A percentile compares a stretch with the other conserved stretches of the same genome.
Conservation (phyloP, 2,329 filamentous ascomycete species). For the Neophaeococcomyces aloes region DNA sequence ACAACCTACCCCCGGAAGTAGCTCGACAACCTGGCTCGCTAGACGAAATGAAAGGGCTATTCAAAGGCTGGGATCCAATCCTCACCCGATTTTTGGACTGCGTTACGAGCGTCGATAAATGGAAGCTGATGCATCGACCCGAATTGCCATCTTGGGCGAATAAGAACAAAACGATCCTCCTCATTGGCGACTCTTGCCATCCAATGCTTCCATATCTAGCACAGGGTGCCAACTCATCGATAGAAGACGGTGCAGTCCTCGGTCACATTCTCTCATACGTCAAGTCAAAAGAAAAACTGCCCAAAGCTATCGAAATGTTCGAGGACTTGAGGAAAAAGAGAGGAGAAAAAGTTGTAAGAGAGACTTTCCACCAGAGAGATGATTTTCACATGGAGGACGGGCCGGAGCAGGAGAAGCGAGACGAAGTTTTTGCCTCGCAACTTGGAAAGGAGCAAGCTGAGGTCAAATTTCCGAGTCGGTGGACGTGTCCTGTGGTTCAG, state of each 20-base stretch:
- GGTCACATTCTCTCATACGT: conserved; percentile 25
- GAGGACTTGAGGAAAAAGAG: conserved; percentile 30
- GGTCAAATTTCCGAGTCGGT: conserved; percentile 51
- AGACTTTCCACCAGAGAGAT: conserved; percentile 25
- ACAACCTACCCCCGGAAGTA: conserved; percentile 30
- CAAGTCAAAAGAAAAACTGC: conserved; percentile 18
- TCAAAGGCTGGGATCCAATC: conserved; percentile 26
- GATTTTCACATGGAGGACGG: conserved; percentile 32
- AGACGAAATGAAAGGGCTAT: conserved; percentile 24
- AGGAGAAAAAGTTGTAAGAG: conserved; percentile 30
- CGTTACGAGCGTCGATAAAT: conserved; percentile 21
- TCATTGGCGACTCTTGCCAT: conserved; percentile 38
- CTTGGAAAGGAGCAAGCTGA: conserved; percentile 38
- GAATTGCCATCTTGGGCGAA: conserved; percentile 15
- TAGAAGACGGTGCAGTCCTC: conserved; percentile 26
- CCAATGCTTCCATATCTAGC: conserved; percentile 32
- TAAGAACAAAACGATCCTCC: conserved; percentile 21
- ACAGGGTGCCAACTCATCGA: conserved; percentile 25
- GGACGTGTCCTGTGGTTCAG: conserved; percentile 53
- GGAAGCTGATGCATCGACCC: conserved; percentile 14
- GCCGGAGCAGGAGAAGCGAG: conserved; percentile 30
- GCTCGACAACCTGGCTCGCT: conserved; percentile 21
- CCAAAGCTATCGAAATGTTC: conserved; percentile 28
- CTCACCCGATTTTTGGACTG: conserved; percentile 22
- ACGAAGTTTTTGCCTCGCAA: conserved; percentile 44